phyloP scores from a whole-genome alignment of 441 rosid species.

The Gossypium lobatum region DNA sequence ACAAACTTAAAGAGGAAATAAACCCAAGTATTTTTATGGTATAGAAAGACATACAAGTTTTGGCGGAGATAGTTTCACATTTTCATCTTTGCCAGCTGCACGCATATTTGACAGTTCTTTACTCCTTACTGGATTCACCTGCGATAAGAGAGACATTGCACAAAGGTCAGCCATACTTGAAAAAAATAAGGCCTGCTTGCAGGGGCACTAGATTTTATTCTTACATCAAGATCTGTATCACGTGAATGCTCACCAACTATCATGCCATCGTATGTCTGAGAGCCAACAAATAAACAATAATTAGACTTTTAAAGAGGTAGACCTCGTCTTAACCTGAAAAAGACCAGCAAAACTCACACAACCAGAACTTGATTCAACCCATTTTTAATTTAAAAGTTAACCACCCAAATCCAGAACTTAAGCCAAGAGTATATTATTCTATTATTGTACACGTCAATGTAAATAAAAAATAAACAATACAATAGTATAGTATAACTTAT shows the following conservation, averaged over 20 bases:
- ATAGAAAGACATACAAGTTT: conserved; percentile 49
- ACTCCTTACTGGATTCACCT: conserved; percentile 81
- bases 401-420: background rate
- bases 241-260: conserved; percentile 95
- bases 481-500: background rate
- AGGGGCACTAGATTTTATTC: conserved; percentile 20
- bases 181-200: conserved; percentile 4
- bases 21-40: background rate
- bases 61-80: conserved; percentile 88
- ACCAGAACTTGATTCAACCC: background rate
- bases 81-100: conserved; percentile 76
- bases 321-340: background rate
- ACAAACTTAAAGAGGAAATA: background rate
- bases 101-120: conserved; percentile 84
- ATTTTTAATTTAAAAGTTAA: background rate
- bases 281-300: conserved; percentile 15
- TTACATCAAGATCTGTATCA: conserved; percentile 93
- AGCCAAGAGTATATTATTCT: background rate
- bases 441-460: background rate
- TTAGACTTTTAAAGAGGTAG: conserved; percentile 5
- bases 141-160: conserved; percentile 14
- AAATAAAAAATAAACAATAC: background rate
- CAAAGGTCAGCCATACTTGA: conserved; percentile 15
- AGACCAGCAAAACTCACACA: background rate
- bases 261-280: conserved; percentile 95